Conservation (phyloP, 2,329 filamentous ascomycete genomes). For the Aureobasidium namibiae region DNA sequence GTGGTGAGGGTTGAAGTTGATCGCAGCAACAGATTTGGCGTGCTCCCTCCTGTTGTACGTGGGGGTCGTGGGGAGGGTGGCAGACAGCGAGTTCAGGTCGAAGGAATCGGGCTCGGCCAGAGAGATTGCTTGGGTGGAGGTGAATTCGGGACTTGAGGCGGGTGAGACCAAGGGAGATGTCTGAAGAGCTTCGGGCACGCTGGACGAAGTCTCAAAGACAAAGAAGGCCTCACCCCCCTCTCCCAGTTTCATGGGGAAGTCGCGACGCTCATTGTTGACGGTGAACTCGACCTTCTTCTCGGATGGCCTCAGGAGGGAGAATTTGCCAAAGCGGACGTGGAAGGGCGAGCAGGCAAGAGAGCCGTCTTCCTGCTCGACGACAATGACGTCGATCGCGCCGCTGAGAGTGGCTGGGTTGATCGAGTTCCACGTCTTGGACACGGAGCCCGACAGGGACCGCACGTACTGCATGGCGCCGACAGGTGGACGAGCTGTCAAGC, state of each 20-base stretch:
- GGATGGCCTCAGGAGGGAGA: conserved; percentile 85
- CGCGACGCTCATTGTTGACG: conserved; percentile 85
- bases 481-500: neutral
- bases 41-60: neutral
- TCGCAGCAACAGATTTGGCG: conserved; percentile 6
- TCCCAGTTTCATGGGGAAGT: conserved; percentile 96
- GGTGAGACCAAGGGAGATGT: conserved; percentile 92
- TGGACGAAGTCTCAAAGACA: conserved; percentile 89
- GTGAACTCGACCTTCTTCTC: conserved; percentile 99
- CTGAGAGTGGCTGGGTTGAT: conserved; percentile 97
- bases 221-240: conserved; percentile 98
- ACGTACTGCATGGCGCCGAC: conserved; percentile 82
- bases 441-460: conserved; percentile 84
- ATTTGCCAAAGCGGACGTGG: conserved; percentile 98
- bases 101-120: conserved; percentile 64
- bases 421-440: conserved; percentile 98
- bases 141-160: conserved; percentile 66
- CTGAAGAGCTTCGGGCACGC: conserved; percentile 86
- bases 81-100: conserved; percentile 47
- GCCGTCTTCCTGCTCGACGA: conserved; percentile 91
- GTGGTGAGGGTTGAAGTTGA: neutral
- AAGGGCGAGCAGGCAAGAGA: conserved; percentile 87
- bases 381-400: conserved; percentile 97
- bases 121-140: conserved; percentile 37
- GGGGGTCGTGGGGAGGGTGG: neutral